Conservation (phyloP, 176 grass and related monocot species). For the Puccinellia tenuiflora region DNA sequence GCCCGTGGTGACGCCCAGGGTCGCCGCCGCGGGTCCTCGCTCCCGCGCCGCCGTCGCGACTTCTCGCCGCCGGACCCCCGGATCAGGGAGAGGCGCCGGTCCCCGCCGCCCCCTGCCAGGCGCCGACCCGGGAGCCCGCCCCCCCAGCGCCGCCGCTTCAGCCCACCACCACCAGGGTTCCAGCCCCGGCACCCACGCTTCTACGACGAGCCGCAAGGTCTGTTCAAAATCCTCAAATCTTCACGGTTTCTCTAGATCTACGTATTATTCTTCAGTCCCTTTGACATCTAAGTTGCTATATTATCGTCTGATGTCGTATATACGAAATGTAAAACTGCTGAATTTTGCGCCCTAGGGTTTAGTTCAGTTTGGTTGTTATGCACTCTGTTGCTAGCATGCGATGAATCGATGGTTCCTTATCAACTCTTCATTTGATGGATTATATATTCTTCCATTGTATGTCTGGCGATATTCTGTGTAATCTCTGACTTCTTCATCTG, state of each 20-base stretch:
- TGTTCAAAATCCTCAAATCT: slow-evolving; percentile 27
- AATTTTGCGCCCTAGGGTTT: neutral
- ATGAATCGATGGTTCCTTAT: neutral
- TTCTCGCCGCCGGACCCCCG: slow-evolving; percentile 25
- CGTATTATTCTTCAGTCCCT: neutral
- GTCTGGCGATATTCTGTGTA: neutral
- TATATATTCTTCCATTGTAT: neutral
- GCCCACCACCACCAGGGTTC: slow-evolving; percentile 29
- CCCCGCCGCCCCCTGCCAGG: slow-evolving; percentile 21
- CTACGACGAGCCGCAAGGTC: slow-evolving; percentile 45
- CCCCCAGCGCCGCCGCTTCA: slow-evolving; percentile 45
- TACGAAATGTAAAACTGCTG: neutral
- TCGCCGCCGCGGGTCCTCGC: slow-evolving; percentile 26
- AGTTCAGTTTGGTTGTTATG: neutral
- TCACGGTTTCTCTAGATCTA: neutral
- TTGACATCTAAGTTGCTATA: neutral
- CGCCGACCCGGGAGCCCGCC: slow-evolving; percentile 32
- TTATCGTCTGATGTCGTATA: neutral
- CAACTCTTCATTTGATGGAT: neutral
- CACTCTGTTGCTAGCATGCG: neutral
- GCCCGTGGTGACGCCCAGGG: neutral
- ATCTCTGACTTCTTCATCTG: neutral
- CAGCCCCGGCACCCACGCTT: slow-evolving; percentile 41
- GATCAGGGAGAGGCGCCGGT: slow-evolving; percentile 31
- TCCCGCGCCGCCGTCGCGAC: slow-evolving; percentile 24